Percentiles rank a stretch among this genome's conserved stretches.
These are phyloP conservation scores for Cytospora leucostoma DNA, from an alignment of 2,329 filamentous ascomycete species.

Conservation along the genomic window DNA sequence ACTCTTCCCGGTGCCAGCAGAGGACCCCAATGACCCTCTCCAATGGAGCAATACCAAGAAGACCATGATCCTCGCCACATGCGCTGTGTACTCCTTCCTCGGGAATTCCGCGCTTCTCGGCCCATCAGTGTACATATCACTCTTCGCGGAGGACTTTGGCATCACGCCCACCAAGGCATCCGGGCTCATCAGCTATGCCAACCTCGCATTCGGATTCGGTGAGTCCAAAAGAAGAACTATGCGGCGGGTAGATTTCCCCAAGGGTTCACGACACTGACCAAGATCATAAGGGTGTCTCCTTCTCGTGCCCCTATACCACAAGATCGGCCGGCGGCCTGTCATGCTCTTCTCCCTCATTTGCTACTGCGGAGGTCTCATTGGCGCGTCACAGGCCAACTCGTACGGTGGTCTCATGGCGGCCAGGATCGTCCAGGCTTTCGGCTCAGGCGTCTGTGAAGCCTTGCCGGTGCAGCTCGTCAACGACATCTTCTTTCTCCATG, in stretches of 20 bases:
- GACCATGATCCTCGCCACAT: conserved; percentile 55
- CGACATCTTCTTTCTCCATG: conserved; percentile 50
- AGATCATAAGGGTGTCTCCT: conserved; percentile 46
- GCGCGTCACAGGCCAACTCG: conserved; percentile 39
- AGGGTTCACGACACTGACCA: neutral
- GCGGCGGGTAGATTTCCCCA: too few relatives aligned
- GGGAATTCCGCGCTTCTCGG: conserved; percentile 59
- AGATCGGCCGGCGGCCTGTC: conserved; percentile 46
- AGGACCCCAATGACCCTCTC: conserved; percentile 63
- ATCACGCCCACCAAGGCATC: conserved; percentile 54
- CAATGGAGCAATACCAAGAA: conserved; percentile 60
- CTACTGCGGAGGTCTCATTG: conserved; percentile 45
- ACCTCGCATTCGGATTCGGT: conserved; percentile 61
- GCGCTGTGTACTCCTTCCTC: conserved; percentile 58
- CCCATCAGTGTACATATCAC: conserved; percentile 58
- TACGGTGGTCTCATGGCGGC: conserved; percentile 43
- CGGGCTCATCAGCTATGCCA: conserved; percentile 60
- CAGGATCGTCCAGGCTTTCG: conserved; percentile 43
- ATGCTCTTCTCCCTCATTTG: conserved; percentile 44
- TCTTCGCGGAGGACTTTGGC: conserved; percentile 54
- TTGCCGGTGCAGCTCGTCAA: conserved; percentile 49
- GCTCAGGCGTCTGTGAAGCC: conserved; percentile 47
- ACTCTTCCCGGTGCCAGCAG: conserved; percentile 60
- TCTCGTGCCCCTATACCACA: conserved; percentile 58
- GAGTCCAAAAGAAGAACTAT: conserved; percentile 19